Percentiles rank a stretch among this genome's conserved stretches.
Evolutionary conservation across 208 protist species (phyloP).

Genomic region (Porcisia hertigi): DNA sequence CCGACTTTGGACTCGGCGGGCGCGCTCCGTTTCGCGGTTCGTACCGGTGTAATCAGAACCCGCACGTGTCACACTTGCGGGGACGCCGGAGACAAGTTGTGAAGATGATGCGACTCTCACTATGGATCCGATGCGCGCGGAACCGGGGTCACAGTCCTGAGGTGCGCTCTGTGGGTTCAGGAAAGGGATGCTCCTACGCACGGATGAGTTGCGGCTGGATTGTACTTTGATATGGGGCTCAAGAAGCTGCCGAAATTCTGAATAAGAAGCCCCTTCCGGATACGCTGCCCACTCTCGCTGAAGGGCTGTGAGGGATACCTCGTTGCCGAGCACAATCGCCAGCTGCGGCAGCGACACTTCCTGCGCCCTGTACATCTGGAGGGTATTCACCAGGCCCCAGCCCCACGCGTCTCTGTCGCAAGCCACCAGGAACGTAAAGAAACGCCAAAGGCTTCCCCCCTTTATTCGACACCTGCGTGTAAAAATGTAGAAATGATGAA

Average conservation of each 20-base stretch:
- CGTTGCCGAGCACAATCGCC: slow-evolving; percentile 22
- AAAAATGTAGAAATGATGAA: too few relatives aligned
- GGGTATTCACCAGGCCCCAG: not conserved
- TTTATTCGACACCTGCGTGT: too few relatives aligned
- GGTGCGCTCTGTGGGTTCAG: not conserved
- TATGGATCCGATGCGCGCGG: not conserved
- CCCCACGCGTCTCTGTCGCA: too few relatives aligned
- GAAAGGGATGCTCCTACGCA: not conserved
- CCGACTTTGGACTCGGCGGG: slow-evolving; percentile 16
- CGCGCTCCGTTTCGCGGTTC: slow-evolving; percentile 26
- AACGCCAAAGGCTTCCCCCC: too few relatives aligned
- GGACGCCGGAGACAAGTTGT: not conserved
- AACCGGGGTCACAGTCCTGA: not conserved
- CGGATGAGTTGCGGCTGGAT: too few relatives aligned
- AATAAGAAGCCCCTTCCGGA: slow-evolving; percentile 21
- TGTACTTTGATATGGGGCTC: not conserved
- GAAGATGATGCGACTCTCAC: not conserved
- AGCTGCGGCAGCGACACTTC: slow-evolving; percentile 9
- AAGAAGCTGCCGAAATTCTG: slow-evolving; percentile 24
- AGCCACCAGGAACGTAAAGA: too few relatives aligned
- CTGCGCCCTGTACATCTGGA: slow-evolving; percentile 11
- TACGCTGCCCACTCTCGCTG: slow-evolving; percentile 17
- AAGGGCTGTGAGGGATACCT: slow-evolving; percentile 5
- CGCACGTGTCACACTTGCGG: not conserved
- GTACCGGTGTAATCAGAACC: not conserved